Percentiles rank a stretch among this genome's conserved stretches.
These are phyloP conservation scores for Phytophthora sojae DNA, from an alignment of 352 stramenopile species.

Conservation along the genomic window DNA sequence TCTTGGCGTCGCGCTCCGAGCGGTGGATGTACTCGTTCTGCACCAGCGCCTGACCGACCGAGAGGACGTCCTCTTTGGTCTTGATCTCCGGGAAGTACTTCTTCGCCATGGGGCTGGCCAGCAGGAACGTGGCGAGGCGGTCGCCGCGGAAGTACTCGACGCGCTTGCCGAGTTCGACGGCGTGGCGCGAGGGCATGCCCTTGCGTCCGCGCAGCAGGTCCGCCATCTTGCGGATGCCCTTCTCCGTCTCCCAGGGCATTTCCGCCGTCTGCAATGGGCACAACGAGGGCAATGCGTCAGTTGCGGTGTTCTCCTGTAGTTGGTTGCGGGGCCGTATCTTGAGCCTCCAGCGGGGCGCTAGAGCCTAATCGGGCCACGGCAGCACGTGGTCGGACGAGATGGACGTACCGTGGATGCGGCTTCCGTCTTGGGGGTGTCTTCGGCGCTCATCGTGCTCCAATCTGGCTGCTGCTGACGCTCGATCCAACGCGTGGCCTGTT, in stretches of 20 bases:
- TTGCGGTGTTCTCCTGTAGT: constrained; percentile 1
- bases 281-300: constrained; percentile 16
- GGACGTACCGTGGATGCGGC: constrained; percentile 31
- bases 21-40: constrained; percentile 89
- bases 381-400: background rate
- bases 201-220: constrained; percentile 86
- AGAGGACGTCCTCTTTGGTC: constrained; percentile 81
- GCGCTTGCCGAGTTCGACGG: constrained; percentile 91
- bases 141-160: constrained; percentile 94
- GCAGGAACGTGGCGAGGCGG: constrained; percentile 85
- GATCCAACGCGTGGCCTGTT: constrained; percentile 44
- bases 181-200: constrained; percentile 89
- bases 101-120: constrained; percentile 77
- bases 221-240: constrained; percentile 82
- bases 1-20: constrained; percentile 87
- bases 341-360: constrained; percentile 1
- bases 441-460: constrained; percentile 31
- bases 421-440: constrained; percentile 35
- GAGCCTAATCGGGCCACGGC: background rate
- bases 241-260: constrained; percentile 78
- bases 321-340: constrained; percentile 10
- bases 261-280: constrained; percentile 42
- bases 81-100: constrained; percentile 87
- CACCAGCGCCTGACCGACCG: constrained; percentile 78
- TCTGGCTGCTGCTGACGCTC: constrained; percentile 9